Conservation (phyloP, 768 basidiomycete genomes). For the Lactarius akahatsu region DNA sequence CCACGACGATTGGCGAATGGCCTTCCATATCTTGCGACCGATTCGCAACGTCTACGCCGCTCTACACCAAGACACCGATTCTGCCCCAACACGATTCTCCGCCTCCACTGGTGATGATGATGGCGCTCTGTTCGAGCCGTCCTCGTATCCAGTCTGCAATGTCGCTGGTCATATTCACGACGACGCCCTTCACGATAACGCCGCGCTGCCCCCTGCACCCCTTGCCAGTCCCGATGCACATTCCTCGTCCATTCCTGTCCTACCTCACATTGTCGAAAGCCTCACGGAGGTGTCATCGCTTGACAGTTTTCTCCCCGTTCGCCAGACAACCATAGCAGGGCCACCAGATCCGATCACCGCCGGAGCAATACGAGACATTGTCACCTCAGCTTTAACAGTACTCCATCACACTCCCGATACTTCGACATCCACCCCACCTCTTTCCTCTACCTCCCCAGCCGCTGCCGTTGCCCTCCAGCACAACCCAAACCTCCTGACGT, state of each 20-base stretch:
- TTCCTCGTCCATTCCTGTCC: background rate
- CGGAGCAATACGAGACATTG: too few relatives aligned
- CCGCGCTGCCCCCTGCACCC: background rate
- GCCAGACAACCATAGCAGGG: background rate
- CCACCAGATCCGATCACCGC: too few relatives aligned
- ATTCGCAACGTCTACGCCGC: background rate
- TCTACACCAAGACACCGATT: background rate
- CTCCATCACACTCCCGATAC: background rate
- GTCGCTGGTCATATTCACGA: background rate
- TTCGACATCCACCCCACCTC: too few relatives aligned
- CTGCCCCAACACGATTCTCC: background rate
- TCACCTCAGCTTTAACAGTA: background rate
- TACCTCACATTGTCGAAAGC: background rate
- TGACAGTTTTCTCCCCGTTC: background rate
- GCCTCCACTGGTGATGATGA: background rate
- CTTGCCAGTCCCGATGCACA: background rate
- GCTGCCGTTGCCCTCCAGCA: too few relatives aligned
- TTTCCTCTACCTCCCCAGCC: background rate
- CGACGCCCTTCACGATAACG: background rate
- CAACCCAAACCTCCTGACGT: too few relatives aligned
- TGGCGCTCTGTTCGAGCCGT: accelerated
- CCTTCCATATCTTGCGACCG: too few relatives aligned
- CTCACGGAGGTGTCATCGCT: background rate
- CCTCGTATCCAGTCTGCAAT: background rate
- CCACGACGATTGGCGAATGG: too few relatives aligned